A percentile compares a stretch with the other conserved stretches of the same genome.
phyloP scores from a whole-genome alignment of 176 grass and related monocot genomes.

The Aegilops sharonensis region DNA sequence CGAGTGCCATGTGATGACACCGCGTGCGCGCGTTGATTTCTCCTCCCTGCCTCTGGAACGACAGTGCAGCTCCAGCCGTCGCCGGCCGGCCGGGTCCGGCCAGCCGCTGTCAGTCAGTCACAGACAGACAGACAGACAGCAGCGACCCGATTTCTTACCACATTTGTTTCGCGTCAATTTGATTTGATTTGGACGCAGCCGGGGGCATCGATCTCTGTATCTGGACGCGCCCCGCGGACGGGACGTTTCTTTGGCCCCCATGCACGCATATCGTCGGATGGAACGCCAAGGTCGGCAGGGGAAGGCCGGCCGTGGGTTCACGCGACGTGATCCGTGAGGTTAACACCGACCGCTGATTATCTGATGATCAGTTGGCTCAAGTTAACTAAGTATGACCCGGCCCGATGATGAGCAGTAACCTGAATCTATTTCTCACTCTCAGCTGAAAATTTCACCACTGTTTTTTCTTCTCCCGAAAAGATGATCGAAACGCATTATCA shows the following conservation, averaged over 20 bases:
- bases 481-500: no score
- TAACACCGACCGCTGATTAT: no score
- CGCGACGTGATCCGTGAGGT: neutral
- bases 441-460: neutral
- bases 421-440: no score
- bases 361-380: no score
- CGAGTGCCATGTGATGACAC: neutral
- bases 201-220: neutral
- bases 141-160: neutral
- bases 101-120: neutral
- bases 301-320: neutral
- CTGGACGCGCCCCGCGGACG: neutral
- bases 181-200: neutral
- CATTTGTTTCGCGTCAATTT: neutral
- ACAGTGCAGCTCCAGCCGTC: slow-evolving; percentile 22
- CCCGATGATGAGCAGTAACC: no score
- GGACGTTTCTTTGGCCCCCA: no score
- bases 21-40: neutral
- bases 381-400: no score
- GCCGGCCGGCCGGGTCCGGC: neutral
- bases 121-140: neutral
- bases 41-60: neutral
- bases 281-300: slow-evolving; percentile 28
- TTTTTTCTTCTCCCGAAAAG: no score
- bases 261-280: neutral